Percentiles rank a stretch among this genome's conserved stretches.
phyloP scores from a whole-genome alignment of 495 filamentous ascomycete genomes.

The Aspergillus avenaceus region DNA sequence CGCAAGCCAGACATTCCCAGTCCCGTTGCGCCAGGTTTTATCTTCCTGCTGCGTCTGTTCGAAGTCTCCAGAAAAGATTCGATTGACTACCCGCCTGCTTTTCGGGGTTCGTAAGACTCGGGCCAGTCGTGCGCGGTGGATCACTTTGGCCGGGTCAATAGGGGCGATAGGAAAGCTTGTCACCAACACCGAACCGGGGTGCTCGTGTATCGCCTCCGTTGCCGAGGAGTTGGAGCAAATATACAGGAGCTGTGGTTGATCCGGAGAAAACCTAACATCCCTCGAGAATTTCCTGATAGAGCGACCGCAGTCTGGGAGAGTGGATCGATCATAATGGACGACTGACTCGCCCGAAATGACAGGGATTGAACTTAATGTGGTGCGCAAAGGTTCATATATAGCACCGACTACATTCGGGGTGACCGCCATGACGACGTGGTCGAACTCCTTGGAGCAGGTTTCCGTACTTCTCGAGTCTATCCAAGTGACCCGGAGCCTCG shows the following conservation, averaged over 20 bases:
- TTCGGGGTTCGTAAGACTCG: constrained; percentile 28
- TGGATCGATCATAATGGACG: constrained; percentile 37
- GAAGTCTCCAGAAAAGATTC: constrained; percentile 22
- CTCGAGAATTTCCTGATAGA: not conserved
- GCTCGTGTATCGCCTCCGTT: constrained; percentile 35
- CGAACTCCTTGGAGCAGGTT: constrained; percentile 18
- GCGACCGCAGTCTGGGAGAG: not conserved
- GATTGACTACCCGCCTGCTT: constrained; percentile 30
- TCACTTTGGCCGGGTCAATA: constrained; percentile 25
- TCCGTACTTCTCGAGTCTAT: constrained; percentile 1
- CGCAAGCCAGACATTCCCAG: constrained; percentile 45
- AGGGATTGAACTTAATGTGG: constrained; percentile 35
- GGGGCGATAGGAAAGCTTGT: constrained; percentile 30
- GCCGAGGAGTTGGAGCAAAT: constrained; percentile 18
- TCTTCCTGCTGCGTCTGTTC: not conserved
- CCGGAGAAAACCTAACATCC: not conserved
- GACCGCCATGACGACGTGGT: constrained; percentile 43
- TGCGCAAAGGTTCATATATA: constrained; percentile 39
- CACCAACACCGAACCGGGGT: constrained; percentile 27
- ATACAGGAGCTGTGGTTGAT: constrained; percentile 16
- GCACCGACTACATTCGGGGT: constrained; percentile 36
- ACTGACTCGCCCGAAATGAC: constrained; percentile 37
- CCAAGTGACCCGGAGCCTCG: constrained; percentile 10
- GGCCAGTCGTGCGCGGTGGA: constrained; percentile 24
- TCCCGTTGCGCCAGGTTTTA: constrained; percentile 44